Evolutionary conservation across 2,329 filamentous ascomycete genomes (phyloP), one percentile per base, ranked within the genome.

Genomic region (Alternaria panax): DNA sequence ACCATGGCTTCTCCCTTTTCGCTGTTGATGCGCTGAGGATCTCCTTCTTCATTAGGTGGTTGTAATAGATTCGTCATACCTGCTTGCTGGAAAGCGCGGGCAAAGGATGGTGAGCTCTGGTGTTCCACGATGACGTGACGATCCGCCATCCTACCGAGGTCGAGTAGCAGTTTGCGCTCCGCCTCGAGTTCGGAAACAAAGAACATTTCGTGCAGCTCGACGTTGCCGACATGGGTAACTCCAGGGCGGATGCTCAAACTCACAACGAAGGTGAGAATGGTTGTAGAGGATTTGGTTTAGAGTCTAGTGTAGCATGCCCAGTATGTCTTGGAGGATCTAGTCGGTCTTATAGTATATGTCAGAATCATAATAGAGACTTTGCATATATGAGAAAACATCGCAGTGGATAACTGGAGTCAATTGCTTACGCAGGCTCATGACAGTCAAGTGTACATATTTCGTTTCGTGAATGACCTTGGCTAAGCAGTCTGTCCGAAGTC

Each of bases 1-100:
- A 64, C 59, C 60, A 67, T 67, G 12, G 60, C 65, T 24, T 66
- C 65, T 5, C 65, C 65, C 54, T 65, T 67, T 8, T 63, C 65
- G 30, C 60, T 62, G 43, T 63, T 61, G 22, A 66, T 51, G 14
- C 32, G 55, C 2, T 24, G 41, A 46, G 32, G 1, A 14, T 25
- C 9, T 42, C 7, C 11, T 45, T 47, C n/a, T 6, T 28, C 27
- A n/a, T 20, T 16, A 2, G 25, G 18, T 7, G 12, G 30, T 12
- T 34, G 25, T 18, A 63, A 45, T 2, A 65, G n/a, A 4, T 60
- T 51, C 4, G 54, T 36, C 57, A 63, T 54, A 4, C 60, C 57
- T 1, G 60, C 58, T 14, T 30, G 27, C 2, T 47, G 14, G 22
- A 65, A 65, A 16, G 63, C 63, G 8, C 38, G 41, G 4, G 65